Percentiles rank a stretch among this genome's conserved stretches.
Evolutionary conservation across 768 basidiomycete species (phyloP).

Genomic region (Collybia sp.): DNA sequence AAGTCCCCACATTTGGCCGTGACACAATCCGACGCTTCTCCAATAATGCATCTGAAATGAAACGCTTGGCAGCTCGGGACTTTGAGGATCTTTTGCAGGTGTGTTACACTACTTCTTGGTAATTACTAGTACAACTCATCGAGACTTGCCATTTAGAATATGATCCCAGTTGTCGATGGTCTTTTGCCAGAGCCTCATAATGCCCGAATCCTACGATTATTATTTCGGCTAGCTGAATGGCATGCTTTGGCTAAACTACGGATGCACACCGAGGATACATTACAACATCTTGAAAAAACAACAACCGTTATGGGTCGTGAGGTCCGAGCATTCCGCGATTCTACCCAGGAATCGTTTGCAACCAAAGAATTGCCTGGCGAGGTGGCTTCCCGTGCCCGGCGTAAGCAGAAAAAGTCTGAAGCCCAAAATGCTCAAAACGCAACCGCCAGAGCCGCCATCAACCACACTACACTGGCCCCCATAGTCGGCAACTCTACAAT

Average conservation of each 20-base stretch:
- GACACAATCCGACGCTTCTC: slow-evolving; percentile 23
- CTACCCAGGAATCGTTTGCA: slow-evolving; percentile 7
- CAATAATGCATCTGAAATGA: slow-evolving; percentile 20
- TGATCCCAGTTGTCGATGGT: slow-evolving; percentile 29
- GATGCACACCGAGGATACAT: slow-evolving; percentile 29
- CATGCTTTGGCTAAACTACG: slow-evolving; percentile 30
- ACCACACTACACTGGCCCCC: neutral
- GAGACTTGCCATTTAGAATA: neutral
- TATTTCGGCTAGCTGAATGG: slow-evolving; percentile 28
- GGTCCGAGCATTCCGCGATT: slow-evolving; percentile 16
- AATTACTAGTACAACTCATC: neutral
- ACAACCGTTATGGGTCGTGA: slow-evolving; percentile 21
- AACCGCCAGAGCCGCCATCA: neutral
- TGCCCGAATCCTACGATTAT: slow-evolving; percentile 15
- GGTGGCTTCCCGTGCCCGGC: slow-evolving; percentile 12
- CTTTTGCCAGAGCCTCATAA: slow-evolving; percentile 26
- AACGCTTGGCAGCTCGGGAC: slow-evolving; percentile 23
- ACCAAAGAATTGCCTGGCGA: slow-evolving; percentile 21
- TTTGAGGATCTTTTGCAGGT: slow-evolving; percentile 27
- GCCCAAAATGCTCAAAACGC: neutral
- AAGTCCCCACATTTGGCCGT: slow-evolving; percentile 13
- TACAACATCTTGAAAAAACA: slow-evolving; percentile 15
- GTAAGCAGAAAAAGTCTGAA: slow-evolving; percentile 1
- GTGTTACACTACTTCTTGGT: neutral
- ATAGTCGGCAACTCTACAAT: neutral